A percentile compares a stretch with the other conserved stretches of the same genome.
Evolutionary conservation across 2,329 filamentous ascomycete species (phyloP).

Genomic region (Colletotrichum sp.): DNA sequence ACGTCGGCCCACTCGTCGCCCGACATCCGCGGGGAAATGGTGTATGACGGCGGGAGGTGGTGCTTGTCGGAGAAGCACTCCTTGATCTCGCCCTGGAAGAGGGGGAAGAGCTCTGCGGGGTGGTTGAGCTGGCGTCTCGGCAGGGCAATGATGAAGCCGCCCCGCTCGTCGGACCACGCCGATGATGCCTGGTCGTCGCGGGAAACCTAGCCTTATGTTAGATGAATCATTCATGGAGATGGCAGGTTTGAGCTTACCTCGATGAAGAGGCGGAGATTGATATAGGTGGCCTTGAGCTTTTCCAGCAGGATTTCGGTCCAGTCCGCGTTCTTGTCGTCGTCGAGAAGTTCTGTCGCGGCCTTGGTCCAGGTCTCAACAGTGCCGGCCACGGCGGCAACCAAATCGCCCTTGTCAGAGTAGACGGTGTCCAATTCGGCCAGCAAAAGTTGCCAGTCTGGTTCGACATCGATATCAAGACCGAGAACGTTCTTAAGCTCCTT

Average conservation of each 20-base stretch:
- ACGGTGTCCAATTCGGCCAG: constrained; percentile 37
- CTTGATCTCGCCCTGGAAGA: constrained; percentile 39
- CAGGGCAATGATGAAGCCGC: constrained; percentile 42
- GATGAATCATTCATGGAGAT: not conserved
- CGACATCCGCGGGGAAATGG: not conserved
- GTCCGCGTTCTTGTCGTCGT: constrained; percentile 40
- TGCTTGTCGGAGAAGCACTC: constrained; percentile 35
- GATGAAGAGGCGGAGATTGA: constrained; percentile 37
- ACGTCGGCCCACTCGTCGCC: constrained; percentile 52
- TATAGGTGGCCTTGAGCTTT: constrained; percentile 24
- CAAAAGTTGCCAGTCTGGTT: constrained; percentile 50
- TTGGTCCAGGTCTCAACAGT: constrained; percentile 44
- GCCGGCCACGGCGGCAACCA: constrained; percentile 41
- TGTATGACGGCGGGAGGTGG: not conserved
- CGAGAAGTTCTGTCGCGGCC: constrained; percentile 43
- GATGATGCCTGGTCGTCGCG: constrained; percentile 33
- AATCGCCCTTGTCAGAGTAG: constrained; percentile 44
- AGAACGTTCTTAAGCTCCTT: constrained; percentile 35
- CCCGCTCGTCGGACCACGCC: constrained; percentile 39
- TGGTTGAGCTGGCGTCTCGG: constrained; percentile 35
- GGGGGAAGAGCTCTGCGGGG: constrained; percentile 35
- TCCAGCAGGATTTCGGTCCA: constrained; percentile 50
- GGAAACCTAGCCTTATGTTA: constrained; percentile 19
- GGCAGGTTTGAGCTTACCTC: constrained; percentile 31
- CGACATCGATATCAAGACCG: constrained; percentile 41